Base-by-base conservation (phyloP, 106 monocot species). In the Gastrodia elata region DNA sequence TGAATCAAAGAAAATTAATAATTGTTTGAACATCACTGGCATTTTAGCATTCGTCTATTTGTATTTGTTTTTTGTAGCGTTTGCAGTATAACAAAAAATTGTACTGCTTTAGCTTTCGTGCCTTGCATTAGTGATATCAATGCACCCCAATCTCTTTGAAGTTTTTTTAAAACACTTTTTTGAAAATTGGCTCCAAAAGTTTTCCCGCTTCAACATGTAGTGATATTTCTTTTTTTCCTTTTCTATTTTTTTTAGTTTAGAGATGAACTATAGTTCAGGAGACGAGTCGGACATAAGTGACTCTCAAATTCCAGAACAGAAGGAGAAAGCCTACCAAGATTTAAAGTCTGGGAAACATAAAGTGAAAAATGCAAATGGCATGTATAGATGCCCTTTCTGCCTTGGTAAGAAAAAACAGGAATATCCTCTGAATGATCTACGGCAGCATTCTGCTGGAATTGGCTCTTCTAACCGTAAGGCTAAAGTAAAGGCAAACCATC, bases 301-400 rank as follows among this genome's bases (percentile, higher is more conserved):
- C 20, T 81, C 83, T 20, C 80, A 87, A 42, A 78, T 87, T 27
- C 81, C 73, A 10, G 68, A 83, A 32, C 76, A 40, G 39, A 78
- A 39, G 52, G 75, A 38, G 6, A 76, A 78, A 27, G 73, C 42
- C 7, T 84, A 79, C 28, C 24, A 4, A 2, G 8, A 74, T 2
- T 67, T 87, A 13, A 68, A 73, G 37, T 38, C 18, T 2, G 70
- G 61, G 16, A 80, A 76, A 33, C 1, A 52, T 38, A 64, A 43
- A 35, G 65, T 77, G 6, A 76, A 80, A 70, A 68, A 49, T 65
- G 56, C 48, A 38, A 73, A 73, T 37, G 55, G 73, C 30, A 76
- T 49, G 8, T 91, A 77, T 55, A 77, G 65, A 40, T 91, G 91
- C 55, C 91, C 91, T 15, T 91, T 87, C 67, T 91, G 91, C 55